Conservation (phyloP, 805 yeast genomes). For the Lachancea kluyveri region DNA sequence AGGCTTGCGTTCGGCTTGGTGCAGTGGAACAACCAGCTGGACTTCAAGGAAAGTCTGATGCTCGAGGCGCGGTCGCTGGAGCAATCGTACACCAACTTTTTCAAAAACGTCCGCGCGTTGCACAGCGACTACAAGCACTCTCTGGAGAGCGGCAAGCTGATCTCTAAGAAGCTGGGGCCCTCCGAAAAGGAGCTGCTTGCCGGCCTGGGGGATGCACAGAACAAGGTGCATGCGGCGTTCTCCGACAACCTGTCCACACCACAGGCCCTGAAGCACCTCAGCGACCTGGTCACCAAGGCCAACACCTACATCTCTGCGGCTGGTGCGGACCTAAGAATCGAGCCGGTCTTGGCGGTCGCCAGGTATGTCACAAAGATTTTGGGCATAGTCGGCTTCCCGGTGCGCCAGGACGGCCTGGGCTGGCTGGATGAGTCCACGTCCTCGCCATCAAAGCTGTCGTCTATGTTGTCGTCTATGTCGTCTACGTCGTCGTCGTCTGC, state of each 20-base stretch:
- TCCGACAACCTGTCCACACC: slow-evolving; percentile 88
- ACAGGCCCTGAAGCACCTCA: slow-evolving; percentile 54
- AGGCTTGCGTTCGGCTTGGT: slow-evolving; percentile 86
- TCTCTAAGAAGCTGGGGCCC: slow-evolving; percentile 55
- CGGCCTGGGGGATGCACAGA: slow-evolving; percentile 46
- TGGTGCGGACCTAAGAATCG: slow-evolving; percentile 49
- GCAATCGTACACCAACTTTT: slow-evolving; percentile 70
- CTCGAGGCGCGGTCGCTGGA: slow-evolving; percentile 75
- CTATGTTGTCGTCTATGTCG: not conserved
- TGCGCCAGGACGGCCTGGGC: slow-evolving; percentile 67
- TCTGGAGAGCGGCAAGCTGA: slow-evolving; percentile 40
- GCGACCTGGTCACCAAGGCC: slow-evolving; percentile 62
- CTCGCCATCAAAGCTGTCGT: no score
- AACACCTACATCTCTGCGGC: slow-evolving; percentile 68
- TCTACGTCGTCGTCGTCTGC: slow-evolving; percentile 6
- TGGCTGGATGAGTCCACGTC: slow-evolving; percentile 51
- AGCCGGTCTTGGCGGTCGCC: slow-evolving; percentile 58
- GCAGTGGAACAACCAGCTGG: slow-evolving; percentile 89
- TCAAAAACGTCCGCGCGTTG: slow-evolving; percentile 81
- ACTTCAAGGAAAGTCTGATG: slow-evolving; percentile 78
- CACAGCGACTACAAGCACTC: slow-evolving; percentile 55
- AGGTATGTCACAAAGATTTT: slow-evolving; percentile 68
- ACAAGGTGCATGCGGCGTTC: slow-evolving; percentile 65
- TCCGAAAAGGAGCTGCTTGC: slow-evolving; percentile 51
- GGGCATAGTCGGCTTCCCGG: slow-evolving; percentile 67